Conservation (phyloP, 345 rosid genomes). For the Chamaenerion angustifolium region DNA sequence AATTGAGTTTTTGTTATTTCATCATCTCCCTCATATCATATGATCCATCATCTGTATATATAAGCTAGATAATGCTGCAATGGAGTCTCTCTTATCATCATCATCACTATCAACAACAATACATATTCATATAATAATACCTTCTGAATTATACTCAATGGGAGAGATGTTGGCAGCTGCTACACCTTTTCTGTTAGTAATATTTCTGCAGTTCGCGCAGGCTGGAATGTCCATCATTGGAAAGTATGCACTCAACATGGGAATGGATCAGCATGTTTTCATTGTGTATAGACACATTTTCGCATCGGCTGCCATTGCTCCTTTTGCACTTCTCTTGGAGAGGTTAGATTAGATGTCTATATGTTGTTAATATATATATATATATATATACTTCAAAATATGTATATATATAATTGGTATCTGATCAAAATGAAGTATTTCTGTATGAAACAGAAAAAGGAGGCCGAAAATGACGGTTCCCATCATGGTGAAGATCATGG, state of each 20-base stretch:
- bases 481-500: conserved; percentile 43
- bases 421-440: neutral
- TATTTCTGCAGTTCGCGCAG: conserved; percentile 42
- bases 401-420: neutral
- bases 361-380: too few relatives aligned
- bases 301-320: conserved; percentile 51
- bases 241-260: conserved; percentile 37
- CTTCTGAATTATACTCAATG: neutral
- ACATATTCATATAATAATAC: neutral
- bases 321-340: conserved; percentile 59
- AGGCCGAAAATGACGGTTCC: conserved; percentile 71
- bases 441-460: conserved; percentile 33
- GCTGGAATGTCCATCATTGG: conserved; percentile 43
- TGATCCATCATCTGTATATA: too few relatives aligned
- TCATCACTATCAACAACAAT: neutral
- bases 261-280: conserved; percentile 55
- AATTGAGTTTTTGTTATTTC: too few relatives aligned
- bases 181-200: conserved; percentile 40
- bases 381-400: neutral
- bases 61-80: too few relatives aligned
- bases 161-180: conserved; percentile 4
- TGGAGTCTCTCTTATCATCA: neutral
- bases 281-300: conserved; percentile 55
- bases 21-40: too few relatives aligned
- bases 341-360: conserved; percentile 36